Base-by-base conservation (phyloP, 1,139 yeast genomes). In the Insectozyma bohioensis region DNA sequence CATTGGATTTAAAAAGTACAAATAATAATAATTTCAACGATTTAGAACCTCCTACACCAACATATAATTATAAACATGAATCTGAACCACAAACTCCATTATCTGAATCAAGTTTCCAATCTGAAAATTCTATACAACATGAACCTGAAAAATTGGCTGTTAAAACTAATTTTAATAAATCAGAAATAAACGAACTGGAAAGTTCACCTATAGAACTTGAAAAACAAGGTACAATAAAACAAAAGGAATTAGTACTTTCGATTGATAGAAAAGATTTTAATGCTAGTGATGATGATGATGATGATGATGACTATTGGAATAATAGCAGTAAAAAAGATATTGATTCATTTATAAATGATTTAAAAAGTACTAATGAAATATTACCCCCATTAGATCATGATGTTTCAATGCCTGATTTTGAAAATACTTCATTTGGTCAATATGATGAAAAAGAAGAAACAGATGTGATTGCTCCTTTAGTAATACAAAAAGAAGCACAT, bases 321-420 rank as follows among this genome's bases (percentile, higher is more conserved):
- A 39, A 35, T 12, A 15, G 27, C 26, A 16, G 26, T n/a, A 14
- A 28, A 12, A 22, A 33, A 19, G 39, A 30, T 21, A 37, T 40
- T 10, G 72, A 67, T 35, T 56, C 67, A 4, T 48, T 66, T 22
- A 64, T 67, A 9, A 52, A 57, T 37, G 72, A 67, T 37, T 48
- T 67, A 22, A 26, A 28, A 10, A 31, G 24, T 12, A 14, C 28
- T 10, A 18, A 26, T 9, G 33, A 28, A 14, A 26, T 20, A 12
- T 17, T 31, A 16, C 35, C 36, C 9, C 23, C 33, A 13, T 16
- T 29, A 18, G 30, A 33, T 20, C 28, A 31, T 26, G 47, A 48
- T 29, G 52, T 57, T 9, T 54, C 64, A 1, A 29, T 37, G 12
- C 32, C 42, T 1, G 34, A 26, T 19, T 30, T 33, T 18, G 30